A percentile compares a stretch with the other conserved stretches of the same genome.
These are phyloP conservation scores for Backusella sp. DNA, from an alignment of 192 early-diverging fungal species.

Conservation along the genomic window DNA sequence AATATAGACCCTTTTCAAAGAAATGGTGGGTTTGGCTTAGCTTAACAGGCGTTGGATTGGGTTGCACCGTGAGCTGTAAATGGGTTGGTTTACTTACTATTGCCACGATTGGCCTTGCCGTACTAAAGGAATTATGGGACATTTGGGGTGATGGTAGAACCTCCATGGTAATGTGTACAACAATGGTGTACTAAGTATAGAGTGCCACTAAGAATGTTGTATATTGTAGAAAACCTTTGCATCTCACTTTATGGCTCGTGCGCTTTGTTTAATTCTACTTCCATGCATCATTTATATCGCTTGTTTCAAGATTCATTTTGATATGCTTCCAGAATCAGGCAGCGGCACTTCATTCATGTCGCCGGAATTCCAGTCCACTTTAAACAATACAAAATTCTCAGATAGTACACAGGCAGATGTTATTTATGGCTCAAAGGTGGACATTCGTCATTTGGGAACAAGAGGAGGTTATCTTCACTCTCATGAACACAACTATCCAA, in stretches of 20 bases:
- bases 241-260: constrained; percentile 83
- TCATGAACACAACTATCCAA: constrained; percentile 69
- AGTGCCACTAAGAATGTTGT: not conserved
- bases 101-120: constrained; percentile 83
- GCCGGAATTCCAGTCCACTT: constrained; percentile 85
- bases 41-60: constrained; percentile 82
- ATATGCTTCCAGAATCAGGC: constrained; percentile 72
- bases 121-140: constrained; percentile 84
- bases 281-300: constrained; percentile 81
- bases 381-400: constrained; percentile 31
- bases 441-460: constrained; percentile 72
- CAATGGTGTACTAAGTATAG: not conserved
- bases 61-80: constrained; percentile 78
- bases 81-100: constrained; percentile 96
- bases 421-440: constrained; percentile 66
- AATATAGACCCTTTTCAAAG: constrained; percentile 60
- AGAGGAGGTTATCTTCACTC: constrained; percentile 84
- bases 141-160: constrained; percentile 73
- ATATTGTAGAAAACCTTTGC: constrained; percentile 22
- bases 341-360: constrained; percentile 96
- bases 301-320: constrained; percentile 93
- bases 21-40: constrained; percentile 89
- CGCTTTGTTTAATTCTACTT: constrained; percentile 80
- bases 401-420: constrained; percentile 48
- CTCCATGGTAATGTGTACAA: constrained; percentile 9